phyloP scores from a whole-genome alignment of 352 stramenopile species.

The Globisporangium paroecandrum region DNA sequence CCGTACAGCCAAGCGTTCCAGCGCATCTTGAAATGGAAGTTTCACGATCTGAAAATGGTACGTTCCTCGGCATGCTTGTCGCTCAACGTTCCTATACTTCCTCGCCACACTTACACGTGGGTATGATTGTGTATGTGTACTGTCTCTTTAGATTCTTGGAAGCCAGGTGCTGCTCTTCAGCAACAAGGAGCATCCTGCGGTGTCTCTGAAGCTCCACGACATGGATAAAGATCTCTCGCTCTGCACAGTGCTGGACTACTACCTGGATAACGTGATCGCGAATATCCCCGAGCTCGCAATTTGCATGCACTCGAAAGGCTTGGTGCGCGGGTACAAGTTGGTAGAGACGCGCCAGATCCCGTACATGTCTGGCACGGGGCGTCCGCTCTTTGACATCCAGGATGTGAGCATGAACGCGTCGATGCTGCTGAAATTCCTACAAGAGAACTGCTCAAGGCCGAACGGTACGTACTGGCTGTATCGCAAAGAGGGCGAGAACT shows the following conservation, averaged over 20 bases:
- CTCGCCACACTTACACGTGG: neutral
- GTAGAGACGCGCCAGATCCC: slow-evolving; percentile 81
- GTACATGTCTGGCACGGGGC: slow-evolving; percentile 60
- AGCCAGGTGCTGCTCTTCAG: slow-evolving; percentile 83
- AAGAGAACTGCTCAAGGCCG: slow-evolving; percentile 78
- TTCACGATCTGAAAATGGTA: slow-evolving; percentile 86
- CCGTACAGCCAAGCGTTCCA: slow-evolving; percentile 46
- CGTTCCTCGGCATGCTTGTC: slow-evolving; percentile 2
- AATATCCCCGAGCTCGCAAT: slow-evolving; percentile 85
- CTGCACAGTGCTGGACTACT: slow-evolving; percentile 82
- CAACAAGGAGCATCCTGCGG: slow-evolving; percentile 76
- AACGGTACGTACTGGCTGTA: slow-evolving; percentile 86
- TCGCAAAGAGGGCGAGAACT: slow-evolving; percentile 75
- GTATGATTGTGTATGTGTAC: neutral
- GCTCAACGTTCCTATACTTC: neutral
- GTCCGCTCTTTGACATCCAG: slow-evolving; percentile 77
- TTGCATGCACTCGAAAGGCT: slow-evolving; percentile 83
- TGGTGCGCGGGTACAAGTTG: slow-evolving; percentile 84
- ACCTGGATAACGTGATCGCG: slow-evolving; percentile 85
- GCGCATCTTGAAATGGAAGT: slow-evolving; percentile 84
- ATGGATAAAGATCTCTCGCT: slow-evolving; percentile 85
- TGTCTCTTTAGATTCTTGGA: slow-evolving; percentile 51
- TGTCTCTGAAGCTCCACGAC: slow-evolving; percentile 82
- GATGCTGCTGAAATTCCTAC: slow-evolving; percentile 84
- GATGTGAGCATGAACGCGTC: slow-evolving; percentile 86